Evolutionary conservation across 257 asterid genomes (phyloP), one percentile per base, ranked within the genome.

Genomic region (Plantago ovata): DNA sequence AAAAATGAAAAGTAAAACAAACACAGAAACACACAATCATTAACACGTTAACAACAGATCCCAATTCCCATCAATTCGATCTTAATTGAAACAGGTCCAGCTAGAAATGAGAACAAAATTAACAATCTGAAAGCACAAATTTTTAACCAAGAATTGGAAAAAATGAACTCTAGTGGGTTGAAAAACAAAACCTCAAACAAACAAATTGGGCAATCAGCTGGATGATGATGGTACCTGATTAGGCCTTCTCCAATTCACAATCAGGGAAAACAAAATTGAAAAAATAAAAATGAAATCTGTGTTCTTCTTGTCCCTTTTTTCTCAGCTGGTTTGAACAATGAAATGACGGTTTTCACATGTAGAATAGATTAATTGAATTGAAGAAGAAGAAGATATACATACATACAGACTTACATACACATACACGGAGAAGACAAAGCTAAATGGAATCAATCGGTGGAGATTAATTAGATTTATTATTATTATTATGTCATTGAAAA

Each of bases 41-140:
- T 36, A 14, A 22, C 61, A 53, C 65, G 49, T 46, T 6, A 56
- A 66, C 39, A 21, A 14, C 70, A 73, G 81, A 78, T 78, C 84
- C 68, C 63, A 19, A 51, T 58, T 47, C 33, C 54, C 51, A 67
- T 16, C 39, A 49, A 61, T 49, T 51, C 69, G 59, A 68, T 61
- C 69, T 43, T 45, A 66, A 47, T 60, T 20, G 20, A 39, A 41
- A 23, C 14, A 50, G 10, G 13, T 15, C 55, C 5, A 51, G 18
- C 22, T 21, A 21, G 33, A 14, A 51, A 22, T 51, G 16, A 23
- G 38, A 1, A 11, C 13, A 10, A 52, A 7, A 24, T 13, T 2
- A 14, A 28, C 38, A 52, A 52, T 24, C 36, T 28, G 36, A 28
- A 28, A 49, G 13, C 24, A 49, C 23, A 11, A n/a, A n/a, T n/a